Base-by-base conservation (phyloP, 2,329 filamentous ascomycete genomes). In the Ophioceras dolichostomum region DNA sequence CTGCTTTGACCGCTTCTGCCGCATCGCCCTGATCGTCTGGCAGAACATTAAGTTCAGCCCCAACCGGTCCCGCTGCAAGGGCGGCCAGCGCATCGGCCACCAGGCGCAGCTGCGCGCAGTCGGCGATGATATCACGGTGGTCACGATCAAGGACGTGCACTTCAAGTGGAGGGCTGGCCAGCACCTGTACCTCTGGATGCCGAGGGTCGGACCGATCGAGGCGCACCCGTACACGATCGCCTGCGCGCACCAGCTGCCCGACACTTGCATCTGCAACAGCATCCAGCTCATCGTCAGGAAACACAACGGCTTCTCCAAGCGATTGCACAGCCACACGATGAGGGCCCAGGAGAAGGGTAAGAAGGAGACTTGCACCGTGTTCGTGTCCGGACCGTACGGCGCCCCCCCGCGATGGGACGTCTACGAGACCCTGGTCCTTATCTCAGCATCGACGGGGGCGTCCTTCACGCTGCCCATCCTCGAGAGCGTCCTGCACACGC, bases 211-310 rank as follows among this genome's bases (percentile, higher is more conserved):
- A 0, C 56, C 61, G 1, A 48, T 73, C 5, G 73, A 78, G 45
- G 64, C 69, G 1, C 73, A 78, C 41, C 73, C 73, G 0, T 78
- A 76, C 50, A 78, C 73, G 4, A 72, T 78, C 29, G 72, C 73
- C n/a, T 67, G 64, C 14, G 65, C 72, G 1, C 66, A 70, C 47
- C 61, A 60, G 33, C 50, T 67, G 10, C 59, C 64, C 1, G 67
- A 62, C 19, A 63, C 64, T 1, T 73, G 70, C 42, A 64, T 67
- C 30, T 75, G 71, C 57, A 71, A 74, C 51, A 73, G 68, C 47
- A 62, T 78, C 31, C 72, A 76, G 50, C 61, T 78, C 4, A 66
- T 76, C 2, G 58, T 78, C 14, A 62, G 71, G 7, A 62, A 66
- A 5, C 73, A 77, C 45, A 51, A 49, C 8, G 73, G 73, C 5